Evolutionary conservation across 2,329 filamentous ascomycete species (phyloP).

Genomic region (Fusarium sp.): DNA sequence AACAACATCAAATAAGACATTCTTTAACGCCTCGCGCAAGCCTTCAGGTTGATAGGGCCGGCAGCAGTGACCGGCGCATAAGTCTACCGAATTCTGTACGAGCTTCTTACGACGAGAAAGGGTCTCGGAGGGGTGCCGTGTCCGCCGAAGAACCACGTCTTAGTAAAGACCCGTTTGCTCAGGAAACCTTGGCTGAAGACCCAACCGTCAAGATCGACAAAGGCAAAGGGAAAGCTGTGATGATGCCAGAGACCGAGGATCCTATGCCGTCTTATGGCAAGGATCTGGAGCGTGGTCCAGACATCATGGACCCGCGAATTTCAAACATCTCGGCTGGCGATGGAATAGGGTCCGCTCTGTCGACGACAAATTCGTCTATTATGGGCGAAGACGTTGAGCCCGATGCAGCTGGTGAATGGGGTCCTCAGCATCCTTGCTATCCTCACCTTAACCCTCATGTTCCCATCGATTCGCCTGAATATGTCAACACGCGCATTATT

Average conservation of each 20-base stretch:
- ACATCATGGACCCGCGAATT: constrained; percentile 57
- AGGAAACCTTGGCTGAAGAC: constrained; percentile 26
- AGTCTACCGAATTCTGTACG: constrained; percentile 67
- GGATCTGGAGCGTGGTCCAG: constrained; percentile 68
- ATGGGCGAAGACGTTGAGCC: constrained; percentile 74
- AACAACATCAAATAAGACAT: constrained; percentile 62
- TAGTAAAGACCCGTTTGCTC: constrained; percentile 27
- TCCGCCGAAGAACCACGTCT: constrained; percentile 34
- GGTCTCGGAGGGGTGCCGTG: constrained; percentile 51
- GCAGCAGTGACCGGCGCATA: constrained; percentile 61
- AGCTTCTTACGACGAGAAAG: constrained; percentile 66
- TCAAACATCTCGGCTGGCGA: constrained; percentile 64
- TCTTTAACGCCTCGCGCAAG: constrained; percentile 60
- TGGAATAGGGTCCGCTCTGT: constrained; percentile 67
- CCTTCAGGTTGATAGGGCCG: constrained; percentile 62
- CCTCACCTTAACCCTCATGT: constrained; percentile 95
- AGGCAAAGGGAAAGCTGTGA: constrained; percentile 64
- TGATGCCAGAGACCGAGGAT: constrained; percentile 57
- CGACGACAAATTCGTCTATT: constrained; percentile 70
- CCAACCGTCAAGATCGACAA: constrained; percentile 56
- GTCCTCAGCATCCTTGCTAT: constrained; percentile 92
- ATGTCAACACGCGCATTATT: constrained; percentile 86
- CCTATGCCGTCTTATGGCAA: constrained; percentile 57
- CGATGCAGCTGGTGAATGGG: constrained; percentile 85
- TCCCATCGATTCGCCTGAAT: constrained; percentile 78